phyloP scores from a whole-genome alignment of 2,329 filamentous ascomycete genomes.

The Monosporascus ibericus region DNA sequence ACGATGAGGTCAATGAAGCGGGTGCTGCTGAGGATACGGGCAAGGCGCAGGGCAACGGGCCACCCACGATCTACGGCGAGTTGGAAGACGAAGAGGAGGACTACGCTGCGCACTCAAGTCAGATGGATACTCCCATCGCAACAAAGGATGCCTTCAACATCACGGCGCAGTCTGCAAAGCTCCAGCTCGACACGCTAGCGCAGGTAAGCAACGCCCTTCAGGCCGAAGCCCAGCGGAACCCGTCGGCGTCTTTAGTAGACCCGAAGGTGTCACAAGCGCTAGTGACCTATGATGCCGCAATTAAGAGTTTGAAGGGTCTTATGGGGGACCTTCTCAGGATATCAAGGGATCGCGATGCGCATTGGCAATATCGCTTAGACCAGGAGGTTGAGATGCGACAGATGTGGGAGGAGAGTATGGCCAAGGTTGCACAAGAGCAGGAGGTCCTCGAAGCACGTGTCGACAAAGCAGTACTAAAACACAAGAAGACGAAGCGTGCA shows the following conservation, averaged over 20 bases:
- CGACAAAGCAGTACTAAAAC: conserved; percentile 84
- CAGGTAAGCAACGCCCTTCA: conserved; percentile 80
- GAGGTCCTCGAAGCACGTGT: conserved; percentile 84
- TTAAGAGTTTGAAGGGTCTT: conserved; percentile 78
- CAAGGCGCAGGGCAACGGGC: conserved; percentile 29
- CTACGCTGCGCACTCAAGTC: conserved; percentile 74
- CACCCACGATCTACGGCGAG: conserved; percentile 31
- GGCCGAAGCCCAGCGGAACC: conserved; percentile 62
- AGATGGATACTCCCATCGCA: conserved; percentile 63
- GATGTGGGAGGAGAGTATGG: conserved; percentile 99
- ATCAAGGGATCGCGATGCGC: conserved; percentile 86
- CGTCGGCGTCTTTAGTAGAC: conserved; percentile 68
- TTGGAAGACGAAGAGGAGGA: conserved; percentile 56
- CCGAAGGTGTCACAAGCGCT: conserved; percentile 71
- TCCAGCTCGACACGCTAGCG: conserved; percentile 86
- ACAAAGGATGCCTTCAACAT: conserved; percentile 96
- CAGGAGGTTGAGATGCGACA: conserved; percentile 85
- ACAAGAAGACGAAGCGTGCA: conserved; percentile 81
- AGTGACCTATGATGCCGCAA: conserved; percentile 80
- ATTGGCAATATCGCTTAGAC: conserved; percentile 94
- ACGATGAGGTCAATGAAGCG: conserved; percentile 46
- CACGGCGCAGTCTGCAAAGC: conserved; percentile 86
- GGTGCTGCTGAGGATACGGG: conserved; percentile 38
- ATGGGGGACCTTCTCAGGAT: conserved; percentile 86
- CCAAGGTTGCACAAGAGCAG: conserved; percentile 88